Conservation (phyloP, 345 rosid genomes). For the Pseudoturritis turrita region DNA sequence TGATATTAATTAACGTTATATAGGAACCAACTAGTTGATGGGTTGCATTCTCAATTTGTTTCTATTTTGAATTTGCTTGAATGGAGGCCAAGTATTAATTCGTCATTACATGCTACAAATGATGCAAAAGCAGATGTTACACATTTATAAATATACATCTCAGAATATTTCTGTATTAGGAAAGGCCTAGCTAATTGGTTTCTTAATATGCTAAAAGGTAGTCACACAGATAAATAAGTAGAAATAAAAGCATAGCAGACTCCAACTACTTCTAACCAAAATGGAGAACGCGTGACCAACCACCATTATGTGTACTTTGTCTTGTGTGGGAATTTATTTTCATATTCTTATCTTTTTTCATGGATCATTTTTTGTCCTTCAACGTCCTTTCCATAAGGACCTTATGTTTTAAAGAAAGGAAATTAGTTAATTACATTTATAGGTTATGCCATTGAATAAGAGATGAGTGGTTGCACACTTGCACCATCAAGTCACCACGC, state of each 20-base stretch:
- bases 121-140: background rate
- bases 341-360: background rate
- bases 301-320: background rate
- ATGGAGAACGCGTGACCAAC: slow-evolving; percentile 7
- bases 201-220: background rate
- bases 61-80: background rate
- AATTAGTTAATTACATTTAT: background rate
- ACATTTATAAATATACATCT: background rate
- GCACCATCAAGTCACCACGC: slow-evolving; percentile 16
- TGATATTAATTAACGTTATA: background rate
- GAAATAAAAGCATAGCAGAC: background rate
- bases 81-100: background rate
- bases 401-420: background rate
- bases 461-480: slow-evolving; percentile 12
- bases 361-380: background rate
- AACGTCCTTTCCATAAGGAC: too few relatives aligned
- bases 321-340: background rate
- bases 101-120: background rate
- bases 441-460: background rate
- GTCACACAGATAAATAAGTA: background rate
- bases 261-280: background rate
- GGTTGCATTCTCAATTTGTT: background rate
- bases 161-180: background rate
- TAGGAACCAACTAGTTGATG: background rate
- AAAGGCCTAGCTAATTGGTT: background rate